Evolutionary conservation across 1,284 basidiomycete species (phyloP), one percentile per base, ranked within the genome.

Genomic region (Cryptococcus sp.): DNA sequence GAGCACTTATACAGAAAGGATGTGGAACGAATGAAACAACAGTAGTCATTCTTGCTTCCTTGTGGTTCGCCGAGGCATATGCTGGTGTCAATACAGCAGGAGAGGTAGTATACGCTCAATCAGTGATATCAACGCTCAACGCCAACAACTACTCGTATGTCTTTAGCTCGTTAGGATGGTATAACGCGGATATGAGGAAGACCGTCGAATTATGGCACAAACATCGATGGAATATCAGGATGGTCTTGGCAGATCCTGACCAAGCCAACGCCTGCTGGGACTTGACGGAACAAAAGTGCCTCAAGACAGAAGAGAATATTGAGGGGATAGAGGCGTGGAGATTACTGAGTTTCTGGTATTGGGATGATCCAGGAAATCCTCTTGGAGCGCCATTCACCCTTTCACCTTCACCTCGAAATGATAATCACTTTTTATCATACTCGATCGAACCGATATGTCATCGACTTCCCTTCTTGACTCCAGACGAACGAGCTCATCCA

Each of bases 341-440:
- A 51, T 50, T 78, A 51, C 56, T 78, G 52, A 63, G 61, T 23
- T 73, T 76, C 42, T 65, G 68, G 58, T 79, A 74, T 55, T 78
- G 76, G 76, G 65, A 71, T 57, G 63, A 61, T 47, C 50, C 65
- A 3, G 58, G 62, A 11, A 71, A 76, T 56, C 76, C 76, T 0
- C 65, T 77, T 2, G 78, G 78, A 3, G 35, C 57, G 0, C 43
- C 59, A 35, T 79, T 75, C 66, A 78, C 76, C 23, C 63, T 79
- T 5, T 72, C 71, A 2, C 77, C 77, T 62, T 72, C 65, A 35
- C 64, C 60, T 4, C 55, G 56, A n/a, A 61, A 66, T 45, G 56
- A 58, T 31, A 75, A 76, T 58, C 61, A 67, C 47, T 75, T 73
- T 58, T 62, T 79, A 3, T 75, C 76, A 14, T 77, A 75, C 53